Base-by-base conservation (phyloP, 129 eudicot genomes). In the Pseudognaphalium luteoalbum region DNA sequence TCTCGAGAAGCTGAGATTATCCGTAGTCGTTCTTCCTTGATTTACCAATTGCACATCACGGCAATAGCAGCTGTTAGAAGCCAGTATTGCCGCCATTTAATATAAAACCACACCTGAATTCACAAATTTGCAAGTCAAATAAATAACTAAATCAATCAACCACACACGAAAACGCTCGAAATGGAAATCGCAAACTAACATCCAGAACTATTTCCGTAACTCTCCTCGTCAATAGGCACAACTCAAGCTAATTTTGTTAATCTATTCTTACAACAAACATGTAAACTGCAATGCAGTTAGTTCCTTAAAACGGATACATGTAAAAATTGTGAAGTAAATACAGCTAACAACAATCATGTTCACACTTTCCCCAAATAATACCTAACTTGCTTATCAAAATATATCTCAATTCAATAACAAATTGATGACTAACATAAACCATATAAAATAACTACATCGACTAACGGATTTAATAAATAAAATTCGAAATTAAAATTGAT, bases 1-100 rank as follows among this genome's bases (percentile, higher is more conserved):
- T 75, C 84, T 80, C 28, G 88, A 84, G 69, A 81, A 86, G 73
- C 84, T 70, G 70, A 89, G 82, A 66, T 80, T 81, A 16, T 92
- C 78, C 60, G 56, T 47, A 47, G n/a, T 32, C 33, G 74, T 74
- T 79, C 74, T 86, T 50, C 87, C 86, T 67, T 83, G 89, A 50
- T 86, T 82, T 17, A 72, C 71, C 63, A 77, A 64, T 66, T 83
- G 86, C 68, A 77, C 81, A 29, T 65, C 70, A 78, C 86, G 81
- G 89, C 90, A 88, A 82, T 80, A 86, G 81, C 83, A 88, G 95
- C 91, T 86, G 56, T 88, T 74, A 56, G 92, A 88, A 88, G 98
- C 96, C 66, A 88, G 83, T 78, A 90, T 70, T 88, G 95, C 95
- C 80, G 84, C 92, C 98, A 93, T 93, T 80, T 76, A 35, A 59